These are phyloP conservation scores for Melastoma malabathricum DNA, from an alignment of 345 rosid genomes.

Conservation along the genomic window DNA sequence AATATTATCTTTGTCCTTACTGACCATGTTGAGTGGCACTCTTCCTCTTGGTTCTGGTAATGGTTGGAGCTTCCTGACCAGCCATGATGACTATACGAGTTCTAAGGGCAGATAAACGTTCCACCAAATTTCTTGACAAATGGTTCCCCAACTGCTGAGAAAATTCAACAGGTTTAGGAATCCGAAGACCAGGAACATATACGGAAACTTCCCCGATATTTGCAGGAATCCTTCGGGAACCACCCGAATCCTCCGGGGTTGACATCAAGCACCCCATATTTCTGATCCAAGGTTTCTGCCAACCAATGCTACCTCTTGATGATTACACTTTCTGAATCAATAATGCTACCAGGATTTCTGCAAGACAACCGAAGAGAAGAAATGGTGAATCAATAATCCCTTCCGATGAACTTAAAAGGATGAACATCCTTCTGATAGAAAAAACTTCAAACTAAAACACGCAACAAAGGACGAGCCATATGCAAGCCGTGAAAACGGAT, in stretches of 20 bases:
- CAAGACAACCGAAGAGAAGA: not conserved
- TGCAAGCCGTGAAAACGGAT: conserved; percentile 16
- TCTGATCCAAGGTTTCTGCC: conserved; percentile 5
- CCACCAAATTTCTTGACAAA: conserved; percentile 58
- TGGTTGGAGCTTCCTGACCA: conserved; percentile 91
- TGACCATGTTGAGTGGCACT: conserved; percentile 91
- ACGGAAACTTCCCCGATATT: conserved; percentile 85
- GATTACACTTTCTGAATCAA: conserved; percentile 12
- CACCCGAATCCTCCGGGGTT: conserved; percentile 65
- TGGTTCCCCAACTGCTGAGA: conserved; percentile 54
- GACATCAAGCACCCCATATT: conserved; percentile 94
- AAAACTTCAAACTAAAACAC: conserved; percentile 7
- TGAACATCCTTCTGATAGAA: not conserved
- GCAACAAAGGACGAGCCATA: conserved; percentile 15
- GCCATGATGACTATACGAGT: conserved; percentile 97
- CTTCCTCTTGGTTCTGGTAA: conserved; percentile 83
- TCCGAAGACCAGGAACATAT: conserved; percentile 87
- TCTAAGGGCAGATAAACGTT: conserved; percentile 74
- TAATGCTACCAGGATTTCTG: not conserved
- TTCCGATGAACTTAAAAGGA: not conserved
- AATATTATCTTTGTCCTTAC: conserved; percentile 8
- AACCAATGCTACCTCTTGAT: conserved; percentile 13
- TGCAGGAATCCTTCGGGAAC: conserved; percentile 68
- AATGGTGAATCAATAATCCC: not conserved
- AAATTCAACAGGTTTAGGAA: conserved; percentile 82